phyloP scores from a whole-genome alignment of 805 yeast species.

The Saccharomycopsis selenospora region DNA sequence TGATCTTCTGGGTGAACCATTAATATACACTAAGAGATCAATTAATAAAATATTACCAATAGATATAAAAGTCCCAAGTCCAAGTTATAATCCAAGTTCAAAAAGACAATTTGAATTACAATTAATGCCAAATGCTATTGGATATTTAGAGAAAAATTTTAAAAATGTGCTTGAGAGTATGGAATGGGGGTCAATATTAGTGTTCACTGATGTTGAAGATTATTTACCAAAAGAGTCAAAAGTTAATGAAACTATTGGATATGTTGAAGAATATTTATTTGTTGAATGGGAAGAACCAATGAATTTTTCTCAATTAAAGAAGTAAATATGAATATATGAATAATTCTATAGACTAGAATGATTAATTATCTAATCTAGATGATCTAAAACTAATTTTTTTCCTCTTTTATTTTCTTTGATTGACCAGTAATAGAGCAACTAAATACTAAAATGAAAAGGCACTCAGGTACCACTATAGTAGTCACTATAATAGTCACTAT shows the following conservation, averaged over 20 bases:
- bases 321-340: conserved; percentile 1
- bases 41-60: conserved; percentile 38
- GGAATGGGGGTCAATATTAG: conserved; percentile 95
- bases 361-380: too few species aligned
- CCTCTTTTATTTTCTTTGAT: too few species aligned
- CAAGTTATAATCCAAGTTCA: conserved; percentile 47
- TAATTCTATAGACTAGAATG: not conserved
- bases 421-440: too few species aligned
- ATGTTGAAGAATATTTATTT: conserved; percentile 71
- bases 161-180: conserved; percentile 59
- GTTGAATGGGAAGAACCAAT: conserved; percentile 73
- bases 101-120: conserved; percentile 73
- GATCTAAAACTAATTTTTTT: too few species aligned
- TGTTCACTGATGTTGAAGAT: conserved; percentile 70
- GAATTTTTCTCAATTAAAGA: conserved; percentile 14
- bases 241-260: conserved; percentile 57
- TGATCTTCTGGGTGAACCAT: conserved; percentile 70
- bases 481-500: too few species aligned
- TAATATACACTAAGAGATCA: conserved; percentile 61
- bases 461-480: too few species aligned
- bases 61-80: conserved; percentile 43
- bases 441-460: too few species aligned
- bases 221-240: conserved; percentile 37
- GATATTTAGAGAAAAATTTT: conserved; percentile 59
- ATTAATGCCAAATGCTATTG: conserved; percentile 87